These are phyloP conservation scores for Neonectria magnoliae DNA, from an alignment of 2,329 filamentous ascomycete genomes.

Conservation along the genomic window DNA sequence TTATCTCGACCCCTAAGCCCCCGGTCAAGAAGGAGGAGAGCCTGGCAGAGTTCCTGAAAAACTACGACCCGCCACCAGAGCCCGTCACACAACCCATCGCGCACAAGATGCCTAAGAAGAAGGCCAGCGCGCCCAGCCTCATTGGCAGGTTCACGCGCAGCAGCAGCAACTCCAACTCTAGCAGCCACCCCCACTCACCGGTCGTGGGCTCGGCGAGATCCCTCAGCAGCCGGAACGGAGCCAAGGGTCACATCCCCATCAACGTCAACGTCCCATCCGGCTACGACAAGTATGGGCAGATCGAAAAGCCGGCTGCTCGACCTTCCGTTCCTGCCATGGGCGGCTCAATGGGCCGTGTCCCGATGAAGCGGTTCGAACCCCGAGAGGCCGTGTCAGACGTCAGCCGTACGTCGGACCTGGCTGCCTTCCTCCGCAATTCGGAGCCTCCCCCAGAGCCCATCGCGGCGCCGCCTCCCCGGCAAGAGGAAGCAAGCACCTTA, in stretches of 20 bases:
- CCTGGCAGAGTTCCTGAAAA: constrained; percentile 77
- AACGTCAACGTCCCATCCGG: constrained; percentile 60
- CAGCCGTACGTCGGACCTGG: constrained; percentile 74
- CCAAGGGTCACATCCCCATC: constrained; percentile 62
- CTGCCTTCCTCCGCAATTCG: constrained; percentile 76
- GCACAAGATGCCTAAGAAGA: constrained; percentile 65
- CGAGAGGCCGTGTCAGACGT: constrained; percentile 60
- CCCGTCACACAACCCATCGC: constrained; percentile 50
- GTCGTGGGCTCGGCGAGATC: constrained; percentile 47
- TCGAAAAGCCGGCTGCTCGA: constrained; percentile 34
- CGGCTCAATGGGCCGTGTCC: constrained; percentile 52
- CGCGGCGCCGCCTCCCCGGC: constrained; percentile 43
- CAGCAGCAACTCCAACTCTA: constrained; percentile 44
- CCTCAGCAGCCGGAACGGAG: constrained; percentile 51
- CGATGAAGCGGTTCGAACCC: constrained; percentile 68
- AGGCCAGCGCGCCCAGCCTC: constrained; percentile 69
- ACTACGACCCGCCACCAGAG: constrained; percentile 71
- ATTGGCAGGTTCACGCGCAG: constrained; percentile 66
- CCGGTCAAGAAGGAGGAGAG: constrained; percentile 69
- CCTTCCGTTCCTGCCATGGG: constrained; percentile 37
- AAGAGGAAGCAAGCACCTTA: constrained; percentile 54
- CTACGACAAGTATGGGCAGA: constrained; percentile 54
- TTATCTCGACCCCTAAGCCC: constrained; percentile 51
- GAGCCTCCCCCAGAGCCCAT: constrained; percentile 64
- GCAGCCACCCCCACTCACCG: constrained; percentile 39